Evolutionary conservation across 371 early-diverging fungal genomes (phyloP).

Genomic region (Gilbertella persicaria): DNA sequence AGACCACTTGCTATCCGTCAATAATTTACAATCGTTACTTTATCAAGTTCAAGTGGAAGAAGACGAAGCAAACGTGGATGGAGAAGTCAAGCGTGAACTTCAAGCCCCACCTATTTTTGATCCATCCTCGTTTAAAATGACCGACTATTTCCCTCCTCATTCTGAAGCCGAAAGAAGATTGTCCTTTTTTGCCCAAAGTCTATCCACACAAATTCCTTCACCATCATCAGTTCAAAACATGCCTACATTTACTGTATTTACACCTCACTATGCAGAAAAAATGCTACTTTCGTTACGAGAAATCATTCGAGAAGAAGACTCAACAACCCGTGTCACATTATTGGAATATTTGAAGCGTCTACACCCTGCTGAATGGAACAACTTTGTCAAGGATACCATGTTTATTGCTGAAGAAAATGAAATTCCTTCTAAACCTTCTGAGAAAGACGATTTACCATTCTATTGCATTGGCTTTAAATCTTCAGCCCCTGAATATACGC

Average conservation of each 20-base stretch:
- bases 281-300: constrained; percentile 82
- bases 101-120: constrained; percentile 83
- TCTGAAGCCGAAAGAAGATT: constrained; percentile 86
- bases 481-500: constrained; percentile 80
- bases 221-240: constrained; percentile 80
- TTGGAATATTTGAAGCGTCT: constrained; percentile 86
- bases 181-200: constrained; percentile 86
- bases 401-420: constrained; percentile 70
- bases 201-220: constrained; percentile 79
- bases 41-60: constrained; percentile 68
- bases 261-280: constrained; percentile 91
- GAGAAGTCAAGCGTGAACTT: constrained; percentile 47
- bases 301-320: constrained; percentile 85
- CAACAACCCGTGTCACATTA: constrained; percentile 78
- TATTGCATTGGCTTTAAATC: constrained; percentile 86
- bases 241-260: constrained; percentile 90
- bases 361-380: constrained; percentile 86
- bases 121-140: constrained; percentile 54
- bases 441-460: constrained; percentile 81
- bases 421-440: constrained; percentile 25
- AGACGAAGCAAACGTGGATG: constrained; percentile 23
- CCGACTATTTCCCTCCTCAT: constrained; percentile 72
- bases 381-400: constrained; percentile 90
- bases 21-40: constrained; percentile 73
- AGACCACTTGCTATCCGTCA: constrained; percentile 79